phyloP scores from a whole-genome alignment of 306 rosid genomes.

The Medicago ruthenica region DNA sequence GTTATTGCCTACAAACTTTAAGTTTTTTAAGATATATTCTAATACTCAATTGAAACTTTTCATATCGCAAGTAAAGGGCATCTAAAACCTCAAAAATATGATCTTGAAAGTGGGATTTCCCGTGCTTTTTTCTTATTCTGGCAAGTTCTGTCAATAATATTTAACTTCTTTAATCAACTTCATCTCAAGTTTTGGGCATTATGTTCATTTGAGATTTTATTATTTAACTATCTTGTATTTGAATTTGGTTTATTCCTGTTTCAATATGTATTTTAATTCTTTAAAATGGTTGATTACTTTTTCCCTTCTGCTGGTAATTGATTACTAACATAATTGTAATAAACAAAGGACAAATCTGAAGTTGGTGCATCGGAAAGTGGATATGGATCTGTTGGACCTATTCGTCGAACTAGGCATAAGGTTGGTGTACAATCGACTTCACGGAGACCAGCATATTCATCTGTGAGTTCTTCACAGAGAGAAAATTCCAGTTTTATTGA shows the following conservation, averaged over 20 bases:
- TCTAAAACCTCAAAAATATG: slow-evolving; percentile 27
- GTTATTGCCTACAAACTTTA: slow-evolving; percentile 5
- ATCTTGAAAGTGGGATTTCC: slow-evolving; percentile 18
- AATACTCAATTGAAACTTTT: slow-evolving; percentile 28
- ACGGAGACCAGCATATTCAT: slow-evolving; percentile 52
- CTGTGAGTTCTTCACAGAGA: slow-evolving; percentile 43
- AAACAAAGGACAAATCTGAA: slow-evolving; percentile 56
- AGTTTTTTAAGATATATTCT: background rate
- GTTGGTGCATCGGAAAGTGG: slow-evolving; percentile 55
- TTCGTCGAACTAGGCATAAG: slow-evolving; percentile 62
- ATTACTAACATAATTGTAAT: slow-evolving; percentile 29
- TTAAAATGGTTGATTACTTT: slow-evolving; percentile 17
- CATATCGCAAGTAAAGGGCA: slow-evolving; percentile 6
- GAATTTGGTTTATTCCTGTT: slow-evolving; percentile 28
- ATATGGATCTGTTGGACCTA: slow-evolving; percentile 80
- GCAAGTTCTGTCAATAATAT: background rate
- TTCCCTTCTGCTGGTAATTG: background rate
- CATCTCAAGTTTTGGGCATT: background rate
- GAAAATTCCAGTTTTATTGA: slow-evolving; percentile 48
- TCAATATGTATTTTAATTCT: background rate
- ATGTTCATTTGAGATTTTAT: background rate
- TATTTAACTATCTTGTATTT: background rate
- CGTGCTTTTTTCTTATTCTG: slow-evolving; percentile 12
- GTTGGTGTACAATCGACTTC: slow-evolving; percentile 54
- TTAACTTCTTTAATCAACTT: background rate